A percentile compares a stretch with the other conserved stretches of the same genome.
phyloP scores from a whole-genome alignment of 257 asterid species.

The Ocimum tenuiflorum region DNA sequence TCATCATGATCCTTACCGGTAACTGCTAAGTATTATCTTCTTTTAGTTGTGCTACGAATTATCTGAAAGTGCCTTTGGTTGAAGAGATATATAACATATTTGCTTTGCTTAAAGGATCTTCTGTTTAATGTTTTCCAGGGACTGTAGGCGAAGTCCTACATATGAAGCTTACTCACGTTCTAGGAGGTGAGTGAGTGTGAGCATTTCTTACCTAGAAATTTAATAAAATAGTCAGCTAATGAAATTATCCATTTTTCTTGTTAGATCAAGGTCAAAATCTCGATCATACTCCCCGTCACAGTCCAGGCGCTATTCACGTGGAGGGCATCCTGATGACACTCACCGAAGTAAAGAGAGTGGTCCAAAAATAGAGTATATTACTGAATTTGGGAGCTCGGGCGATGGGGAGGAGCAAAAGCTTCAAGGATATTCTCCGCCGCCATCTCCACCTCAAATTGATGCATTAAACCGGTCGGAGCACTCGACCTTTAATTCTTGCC shows the following conservation, averaged over 20 bases:
- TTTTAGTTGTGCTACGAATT: not conserved
- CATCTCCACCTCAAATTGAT: conserved; percentile 64
- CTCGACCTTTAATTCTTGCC: conserved; percentile 88
- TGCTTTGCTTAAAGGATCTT: not conserved
- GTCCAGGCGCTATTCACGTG: conserved; percentile 61
- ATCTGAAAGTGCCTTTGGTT: not conserved
- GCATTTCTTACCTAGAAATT: not conserved
- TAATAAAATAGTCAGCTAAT: conserved; percentile 8
- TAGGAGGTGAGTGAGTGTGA: conserved; percentile 49
- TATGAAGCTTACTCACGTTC: conserved; percentile 93
- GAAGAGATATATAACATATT: not conserved
- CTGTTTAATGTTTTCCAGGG: conserved; percentile 42
- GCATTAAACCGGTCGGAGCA: conserved; percentile 97
- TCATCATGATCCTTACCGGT: conserved; percentile 92
- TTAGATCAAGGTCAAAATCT: conserved; percentile 73
- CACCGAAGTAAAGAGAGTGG: conserved; percentile 65
- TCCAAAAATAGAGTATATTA: conserved; percentile 85
- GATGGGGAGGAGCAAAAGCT: conserved; percentile 60
- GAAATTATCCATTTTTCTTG: conserved; percentile 15
- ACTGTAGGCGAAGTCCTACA: conserved; percentile 91
- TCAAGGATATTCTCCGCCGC: conserved; percentile 92
- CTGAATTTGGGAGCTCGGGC: conserved; percentile 88
- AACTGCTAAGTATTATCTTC: conserved; percentile 5
- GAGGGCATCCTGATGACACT: conserved; percentile 48
- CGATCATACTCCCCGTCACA: conserved; percentile 76